A percentile compares a stretch with the other conserved stretches of the same genome.
phyloP scores from a whole-genome alignment of 2,329 filamentous ascomycete species.

The Xylaria arbuscula region DNA sequence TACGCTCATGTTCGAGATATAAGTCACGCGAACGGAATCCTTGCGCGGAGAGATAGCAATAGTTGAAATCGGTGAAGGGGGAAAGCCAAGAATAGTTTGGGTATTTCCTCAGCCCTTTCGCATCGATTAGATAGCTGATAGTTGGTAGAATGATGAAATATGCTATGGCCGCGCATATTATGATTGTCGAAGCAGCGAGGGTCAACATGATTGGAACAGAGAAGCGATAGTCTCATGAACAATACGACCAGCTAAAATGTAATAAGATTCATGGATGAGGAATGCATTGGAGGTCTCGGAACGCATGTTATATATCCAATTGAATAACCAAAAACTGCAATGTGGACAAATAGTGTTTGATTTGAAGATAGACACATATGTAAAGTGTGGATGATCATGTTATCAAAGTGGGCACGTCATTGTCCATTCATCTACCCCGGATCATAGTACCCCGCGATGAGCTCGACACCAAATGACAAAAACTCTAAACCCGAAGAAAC shows the following conservation, averaged over 20 bases:
- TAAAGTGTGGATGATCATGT: neutral
- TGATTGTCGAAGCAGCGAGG: neutral
- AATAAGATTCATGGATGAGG: neutral
- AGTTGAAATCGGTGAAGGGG: constrained; percentile 16
- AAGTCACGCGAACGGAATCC: constrained; percentile 14
- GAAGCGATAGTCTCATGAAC: neutral
- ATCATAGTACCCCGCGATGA: neutral
- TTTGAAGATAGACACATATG: neutral
- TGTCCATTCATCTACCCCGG: neutral
- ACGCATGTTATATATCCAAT: neutral
- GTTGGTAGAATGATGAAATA: neutral
- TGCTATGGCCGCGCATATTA: neutral
- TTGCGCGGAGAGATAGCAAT: constrained; percentile 13
- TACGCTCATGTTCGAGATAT: constrained; percentile 6
- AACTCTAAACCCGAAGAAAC: neutral
- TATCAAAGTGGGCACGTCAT: neutral
- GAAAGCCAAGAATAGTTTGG: constrained; percentile 16
- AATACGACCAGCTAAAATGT: neutral
- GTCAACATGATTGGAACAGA: neutral
- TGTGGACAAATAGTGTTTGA: neutral
- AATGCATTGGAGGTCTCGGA: neutral
- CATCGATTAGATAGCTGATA: neutral
- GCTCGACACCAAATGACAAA: neutral
- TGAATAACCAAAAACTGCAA: too few relatives aligned
- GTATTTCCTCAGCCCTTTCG: constrained; percentile 12